A percentile compares a stretch with the other conserved stretches of the same genome.
These are phyloP conservation scores for Wickerhamiella sorbophila DNA, from an alignment of 805 yeast species.

Conservation along the genomic window DNA sequence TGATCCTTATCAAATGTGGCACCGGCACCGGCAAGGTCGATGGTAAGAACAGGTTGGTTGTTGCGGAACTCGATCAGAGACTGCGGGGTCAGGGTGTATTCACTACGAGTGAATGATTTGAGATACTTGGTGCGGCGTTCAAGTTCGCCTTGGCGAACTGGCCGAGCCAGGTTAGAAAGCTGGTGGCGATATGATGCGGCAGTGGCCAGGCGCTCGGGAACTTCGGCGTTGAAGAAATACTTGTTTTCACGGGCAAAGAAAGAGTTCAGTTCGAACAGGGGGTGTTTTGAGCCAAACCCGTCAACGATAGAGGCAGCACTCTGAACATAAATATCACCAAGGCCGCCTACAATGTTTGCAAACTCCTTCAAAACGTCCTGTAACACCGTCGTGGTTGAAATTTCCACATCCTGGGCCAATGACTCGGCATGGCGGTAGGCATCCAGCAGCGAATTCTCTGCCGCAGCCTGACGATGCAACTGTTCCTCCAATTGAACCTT, in stretches of 20 bases:
- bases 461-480: slow-evolving; percentile 60
- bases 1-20: slow-evolving; percentile 77
- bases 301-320: slow-evolving; percentile 58
- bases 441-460: slow-evolving; percentile 77
- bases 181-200: slow-evolving; percentile 42
- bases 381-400: slow-evolving; percentile 72
- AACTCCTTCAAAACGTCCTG: slow-evolving; percentile 68
- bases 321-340: slow-evolving; percentile 19
- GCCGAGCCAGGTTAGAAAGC: slow-evolving; percentile 51
- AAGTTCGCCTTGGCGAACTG: slow-evolving; percentile 61
- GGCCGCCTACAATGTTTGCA: slow-evolving; percentile 46
- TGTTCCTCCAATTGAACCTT: slow-evolving; percentile 61
- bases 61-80: slow-evolving; percentile 78
- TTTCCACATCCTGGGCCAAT: slow-evolving; percentile 78
- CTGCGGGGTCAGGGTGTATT: slow-evolving; percentile 80
- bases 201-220: slow-evolving; percentile 46
- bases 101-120: slow-evolving; percentile 81
- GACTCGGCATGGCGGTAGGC: slow-evolving; percentile 77
- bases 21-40: slow-evolving; percentile 32
- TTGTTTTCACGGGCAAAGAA: slow-evolving; percentile 60
- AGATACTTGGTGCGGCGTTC: slow-evolving; percentile 86
- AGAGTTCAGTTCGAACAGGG: slow-evolving; percentile 78
- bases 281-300: slow-evolving; percentile 63
- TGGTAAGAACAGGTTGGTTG: slow-evolving; percentile 16
- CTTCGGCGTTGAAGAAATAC: slow-evolving; percentile 43